phyloP scores from a whole-genome alignment of 1,284 basidiomycete species.

The Coniferiporia weirii region DNA sequence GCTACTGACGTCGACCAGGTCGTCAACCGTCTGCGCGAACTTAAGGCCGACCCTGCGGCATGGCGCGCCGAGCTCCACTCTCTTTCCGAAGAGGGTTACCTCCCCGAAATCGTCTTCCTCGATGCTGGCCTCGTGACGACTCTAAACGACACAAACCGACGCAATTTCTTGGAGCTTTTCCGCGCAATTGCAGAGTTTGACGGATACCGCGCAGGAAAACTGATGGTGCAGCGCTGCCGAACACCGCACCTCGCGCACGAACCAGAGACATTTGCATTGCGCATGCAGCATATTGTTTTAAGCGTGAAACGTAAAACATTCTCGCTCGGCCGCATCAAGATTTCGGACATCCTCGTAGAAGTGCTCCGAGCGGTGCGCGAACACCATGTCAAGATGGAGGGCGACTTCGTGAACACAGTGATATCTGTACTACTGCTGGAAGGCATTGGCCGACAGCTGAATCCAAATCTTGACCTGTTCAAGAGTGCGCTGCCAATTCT shows the following conservation, averaged over 20 bases:
- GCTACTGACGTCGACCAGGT: conserved; percentile 47
- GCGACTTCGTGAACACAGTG: conserved; percentile 97
- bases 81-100: conserved; percentile 72
- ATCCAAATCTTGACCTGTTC: conserved; percentile 91
- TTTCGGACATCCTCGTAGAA: conserved; percentile 87
- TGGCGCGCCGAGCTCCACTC: conserved; percentile 72
- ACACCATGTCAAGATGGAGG: conserved; percentile 98
- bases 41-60: conserved; percentile 51
- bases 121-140: conserved; percentile 94
- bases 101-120: conserved; percentile 94
- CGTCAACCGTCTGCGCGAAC: conserved; percentile 59
- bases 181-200: conserved; percentile 94
- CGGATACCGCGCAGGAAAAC: conserved; percentile 87
- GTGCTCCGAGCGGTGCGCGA: conserved; percentile 84
- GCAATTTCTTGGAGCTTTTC: conserved; percentile 96
- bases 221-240: conserved; percentile 97
- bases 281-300: conserved; percentile 94
- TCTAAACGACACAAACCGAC: conserved; percentile 74
- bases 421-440: conserved; percentile 92
- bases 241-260: conserved; percentile 89
- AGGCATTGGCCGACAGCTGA: conserved; percentile 92
- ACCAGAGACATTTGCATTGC: conserved; percentile 91
- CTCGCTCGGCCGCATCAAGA: conserved; percentile 91
- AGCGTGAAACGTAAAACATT: conserved; percentile 96
- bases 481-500: conserved; percentile 89